Percentiles rank a stretch among this genome's conserved stretches.
These are phyloP conservation scores for Hanseniaspora sp. DNA, from an alignment of 1,139 yeast genomes.

Conservation along the genomic window DNA sequence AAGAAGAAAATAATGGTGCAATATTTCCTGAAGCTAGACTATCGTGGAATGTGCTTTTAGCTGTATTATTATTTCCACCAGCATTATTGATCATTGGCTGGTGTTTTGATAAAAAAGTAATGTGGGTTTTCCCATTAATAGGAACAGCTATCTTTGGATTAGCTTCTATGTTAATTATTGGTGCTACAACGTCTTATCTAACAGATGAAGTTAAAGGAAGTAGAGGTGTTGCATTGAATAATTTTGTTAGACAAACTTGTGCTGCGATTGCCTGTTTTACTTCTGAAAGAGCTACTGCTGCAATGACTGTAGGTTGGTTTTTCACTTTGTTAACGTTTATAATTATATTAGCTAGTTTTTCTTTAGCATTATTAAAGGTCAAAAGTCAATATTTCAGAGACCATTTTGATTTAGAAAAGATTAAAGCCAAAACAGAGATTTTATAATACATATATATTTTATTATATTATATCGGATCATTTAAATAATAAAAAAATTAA, in stretches of 20 bases:
- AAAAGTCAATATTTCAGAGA: slow-evolving; percentile 58
- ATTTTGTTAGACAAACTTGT: slow-evolving; percentile 57
- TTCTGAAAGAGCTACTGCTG: slow-evolving; percentile 53
- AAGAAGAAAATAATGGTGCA: slow-evolving; percentile 47
- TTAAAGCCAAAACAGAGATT: slow-evolving; percentile 36
- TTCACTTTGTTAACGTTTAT: slow-evolving; percentile 56
- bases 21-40: slow-evolving; percentile 67
- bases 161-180: slow-evolving; percentile 75
- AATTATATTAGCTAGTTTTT: slow-evolving; percentile 36
- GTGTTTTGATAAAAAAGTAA: slow-evolving; percentile 54
- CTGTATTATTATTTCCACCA: slow-evolving; percentile 51
- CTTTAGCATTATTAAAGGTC: slow-evolving; percentile 42
- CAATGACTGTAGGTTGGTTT: slow-evolving; percentile 61
- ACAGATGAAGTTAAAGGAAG: slow-evolving; percentile 79
- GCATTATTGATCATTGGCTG: slow-evolving; percentile 71
- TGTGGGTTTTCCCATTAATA: slow-evolving; percentile 66
- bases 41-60: slow-evolving; percentile 60
- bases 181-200: slow-evolving; percentile 67
- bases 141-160: slow-evolving; percentile 77
- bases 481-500: too few species aligned
- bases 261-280: slow-evolving; percentile 72
- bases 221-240: slow-evolving; percentile 76
- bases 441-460: not conserved
- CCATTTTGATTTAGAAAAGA: slow-evolving; percentile 46
- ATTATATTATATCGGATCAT: not conserved